Conservation (phyloP, 1,139 yeast genomes). For the Zhuliangozyma parablackwelliae region DNA sequence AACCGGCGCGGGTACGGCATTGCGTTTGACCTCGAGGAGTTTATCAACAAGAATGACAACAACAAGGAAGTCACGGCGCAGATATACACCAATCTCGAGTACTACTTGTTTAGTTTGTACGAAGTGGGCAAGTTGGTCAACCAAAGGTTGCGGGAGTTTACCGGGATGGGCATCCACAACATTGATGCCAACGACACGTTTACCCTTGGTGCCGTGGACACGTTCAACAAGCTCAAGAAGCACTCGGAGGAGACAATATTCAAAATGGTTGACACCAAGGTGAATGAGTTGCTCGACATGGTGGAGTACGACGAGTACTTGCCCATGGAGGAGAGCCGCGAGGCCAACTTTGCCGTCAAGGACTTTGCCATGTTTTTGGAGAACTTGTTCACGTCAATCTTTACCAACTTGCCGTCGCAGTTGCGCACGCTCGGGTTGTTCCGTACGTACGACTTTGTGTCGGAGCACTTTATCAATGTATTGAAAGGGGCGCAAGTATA, state of each 20-base stretch:
- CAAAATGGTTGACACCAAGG: constrained; percentile 72
- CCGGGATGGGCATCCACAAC: constrained; percentile 48
- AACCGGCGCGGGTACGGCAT: constrained; percentile 51
- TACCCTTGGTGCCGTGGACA: constrained; percentile 38
- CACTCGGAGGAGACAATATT: constrained; percentile 79
- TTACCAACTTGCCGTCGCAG: constrained; percentile 74
- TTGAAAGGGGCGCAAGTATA: constrained; percentile 46
- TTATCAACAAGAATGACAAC: constrained; percentile 55
- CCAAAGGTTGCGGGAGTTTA: constrained; percentile 42
- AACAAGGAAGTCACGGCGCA: constrained; percentile 91
- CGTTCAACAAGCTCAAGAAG: constrained; percentile 61
- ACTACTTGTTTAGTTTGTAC: constrained; percentile 61
- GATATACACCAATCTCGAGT: constrained; percentile 81
- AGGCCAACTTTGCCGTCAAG: constrained; percentile 71
- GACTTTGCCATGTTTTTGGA: constrained; percentile 88
- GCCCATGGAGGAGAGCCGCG: constrained; percentile 40
- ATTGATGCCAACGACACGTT: constrained; percentile 37
- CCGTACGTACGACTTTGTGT: constrained; percentile 81
- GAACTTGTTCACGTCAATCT: constrained; percentile 82
- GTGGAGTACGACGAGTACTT: constrained; percentile 82
- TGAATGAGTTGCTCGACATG: constrained; percentile 75
- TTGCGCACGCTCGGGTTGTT: constrained; percentile 76
- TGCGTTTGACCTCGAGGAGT: constrained; percentile 59
- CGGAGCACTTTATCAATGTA: constrained; percentile 62
- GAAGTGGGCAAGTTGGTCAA: constrained; percentile 50